These are phyloP conservation scores for Myxozyma sirexii DNA, from an alignment of 805 yeast species.

Conservation along the genomic window DNA sequence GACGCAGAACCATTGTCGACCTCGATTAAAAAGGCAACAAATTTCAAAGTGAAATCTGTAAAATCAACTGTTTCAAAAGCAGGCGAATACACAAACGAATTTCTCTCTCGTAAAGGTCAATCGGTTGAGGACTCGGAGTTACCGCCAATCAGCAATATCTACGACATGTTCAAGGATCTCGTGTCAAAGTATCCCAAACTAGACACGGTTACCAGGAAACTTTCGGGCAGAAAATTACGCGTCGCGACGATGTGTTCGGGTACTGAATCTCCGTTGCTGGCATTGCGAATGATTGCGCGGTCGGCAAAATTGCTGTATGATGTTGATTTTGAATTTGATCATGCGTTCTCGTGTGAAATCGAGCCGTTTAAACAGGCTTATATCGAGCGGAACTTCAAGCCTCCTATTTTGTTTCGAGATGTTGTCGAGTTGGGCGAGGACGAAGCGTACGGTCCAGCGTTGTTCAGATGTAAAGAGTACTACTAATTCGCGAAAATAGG, in stretches of 20 bases:
- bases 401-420: conserved; percentile 20
- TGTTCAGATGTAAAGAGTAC: no score
- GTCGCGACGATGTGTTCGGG: conserved; percentile 26
- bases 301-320: not conserved
- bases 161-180: conserved; percentile 21
- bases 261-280: conserved; percentile 19
- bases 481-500: not conserved
- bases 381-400: conserved; percentile 21
- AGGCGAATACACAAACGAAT: conserved; percentile 1
- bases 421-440: conserved; percentile 21
- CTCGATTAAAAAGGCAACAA: not conserved
- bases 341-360: conserved; percentile 22
- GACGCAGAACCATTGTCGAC: not conserved
- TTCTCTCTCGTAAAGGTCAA: conserved; percentile 9
- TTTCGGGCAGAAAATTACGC: conserved; percentile 23
- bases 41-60: not conserved
- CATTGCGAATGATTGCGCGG: conserved; percentile 18
- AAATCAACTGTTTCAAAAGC: not conserved
- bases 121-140: conserved; percentile 16
- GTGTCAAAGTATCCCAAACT: conserved; percentile 7
- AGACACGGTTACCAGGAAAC: not conserved
- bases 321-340: conserved; percentile 13
- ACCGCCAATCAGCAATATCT: conserved; percentile 17
- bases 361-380: conserved; percentile 25
- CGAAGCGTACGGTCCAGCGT: conserved; percentile 6